Evolutionary conservation across 805 yeast genomes (phyloP).

Genomic region (Metschnikowia henanensis): DNA sequence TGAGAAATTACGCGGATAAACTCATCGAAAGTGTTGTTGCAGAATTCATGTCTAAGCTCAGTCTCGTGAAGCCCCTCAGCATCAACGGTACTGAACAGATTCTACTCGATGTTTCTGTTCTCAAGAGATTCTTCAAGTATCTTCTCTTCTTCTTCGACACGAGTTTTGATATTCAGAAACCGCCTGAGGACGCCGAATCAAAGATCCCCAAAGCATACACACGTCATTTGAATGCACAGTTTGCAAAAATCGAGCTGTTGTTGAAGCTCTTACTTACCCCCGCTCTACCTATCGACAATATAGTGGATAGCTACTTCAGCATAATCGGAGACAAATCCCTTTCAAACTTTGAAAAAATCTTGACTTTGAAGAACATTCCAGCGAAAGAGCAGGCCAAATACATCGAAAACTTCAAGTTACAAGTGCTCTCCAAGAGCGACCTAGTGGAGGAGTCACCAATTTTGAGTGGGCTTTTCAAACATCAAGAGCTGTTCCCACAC

Average conservation of each 20-base stretch:
- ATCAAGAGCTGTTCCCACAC: neutral
- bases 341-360: conserved; percentile 61
- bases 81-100: conserved; percentile 69
- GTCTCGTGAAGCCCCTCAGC: conserved; percentile 62
- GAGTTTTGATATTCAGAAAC: conserved; percentile 29
- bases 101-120: conserved; percentile 63
- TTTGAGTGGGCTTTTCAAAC: conserved; percentile 28
- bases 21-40: conserved; percentile 62
- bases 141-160: conserved; percentile 46
- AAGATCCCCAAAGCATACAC: conserved; percentile 29
- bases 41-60: conserved; percentile 57
- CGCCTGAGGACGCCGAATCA: conserved; percentile 15
- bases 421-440: conserved; percentile 28
- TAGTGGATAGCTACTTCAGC: conserved; percentile 64
- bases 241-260: conserved; percentile 54
- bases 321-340: conserved; percentile 65
- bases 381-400: conserved; percentile 28
- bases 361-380: conserved; percentile 60
- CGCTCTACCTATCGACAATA: conserved; percentile 56
- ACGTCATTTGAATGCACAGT: conserved; percentile 45
- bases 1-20: conserved; percentile 73
- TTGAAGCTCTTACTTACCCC: conserved; percentile 67
- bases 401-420: conserved; percentile 38
- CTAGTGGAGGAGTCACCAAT: conserved; percentile 32
- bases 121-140: conserved; percentile 53